A percentile compares a stretch with the other conserved stretches of the same genome.
Evolutionary conservation across 805 yeast species (phyloP).

Genomic region (Saccharomycopsis schoenii): DNA sequence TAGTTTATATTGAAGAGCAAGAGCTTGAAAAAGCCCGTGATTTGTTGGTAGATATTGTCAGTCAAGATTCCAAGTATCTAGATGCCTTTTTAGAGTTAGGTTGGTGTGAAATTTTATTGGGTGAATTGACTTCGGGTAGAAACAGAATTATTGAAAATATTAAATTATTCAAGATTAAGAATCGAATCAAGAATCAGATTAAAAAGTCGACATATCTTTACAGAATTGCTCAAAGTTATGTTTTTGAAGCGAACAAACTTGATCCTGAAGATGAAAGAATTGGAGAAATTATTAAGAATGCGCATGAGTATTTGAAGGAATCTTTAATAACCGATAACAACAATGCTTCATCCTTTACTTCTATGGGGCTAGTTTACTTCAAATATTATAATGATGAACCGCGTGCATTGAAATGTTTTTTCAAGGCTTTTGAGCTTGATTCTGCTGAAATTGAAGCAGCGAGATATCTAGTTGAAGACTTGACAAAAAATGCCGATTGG

Average conservation of each 20-base stretch:
- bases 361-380: slow-evolving; percentile 67
- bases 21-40: slow-evolving; percentile 44
- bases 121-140: slow-evolving; percentile 43
- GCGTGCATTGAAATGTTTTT: slow-evolving; percentile 78
- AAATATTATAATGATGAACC: slow-evolving; percentile 45
- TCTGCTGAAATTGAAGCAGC: slow-evolving; percentile 70
- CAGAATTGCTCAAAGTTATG: slow-evolving; percentile 62
- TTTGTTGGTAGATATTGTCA: slow-evolving; percentile 42
- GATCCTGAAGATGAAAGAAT: slow-evolving; percentile 21
- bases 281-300: slow-evolving; percentile 29
- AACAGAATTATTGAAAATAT: slow-evolving; percentile 35
- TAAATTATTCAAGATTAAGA: not conserved
- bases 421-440: slow-evolving; percentile 83
- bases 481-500: slow-evolving; percentile 69
- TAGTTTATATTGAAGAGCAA: slow-evolving; percentile 60
- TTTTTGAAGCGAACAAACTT: slow-evolving; percentile 25
- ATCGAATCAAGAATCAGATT: not conserved
- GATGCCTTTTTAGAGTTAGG: slow-evolving; percentile 61
- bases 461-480: slow-evolving; percentile 55
- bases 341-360: slow-evolving; percentile 72
- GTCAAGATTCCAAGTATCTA: slow-evolving; percentile 39
- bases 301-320: slow-evolving; percentile 48
- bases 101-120: slow-evolving; percentile 64
- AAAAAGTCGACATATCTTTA: slow-evolving; percentile 53
- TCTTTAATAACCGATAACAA: slow-evolving; percentile 56